Evolutionary conservation across 2,329 filamentous ascomycete genomes (phyloP).

Genomic region (Hypoxylon sp.): DNA sequence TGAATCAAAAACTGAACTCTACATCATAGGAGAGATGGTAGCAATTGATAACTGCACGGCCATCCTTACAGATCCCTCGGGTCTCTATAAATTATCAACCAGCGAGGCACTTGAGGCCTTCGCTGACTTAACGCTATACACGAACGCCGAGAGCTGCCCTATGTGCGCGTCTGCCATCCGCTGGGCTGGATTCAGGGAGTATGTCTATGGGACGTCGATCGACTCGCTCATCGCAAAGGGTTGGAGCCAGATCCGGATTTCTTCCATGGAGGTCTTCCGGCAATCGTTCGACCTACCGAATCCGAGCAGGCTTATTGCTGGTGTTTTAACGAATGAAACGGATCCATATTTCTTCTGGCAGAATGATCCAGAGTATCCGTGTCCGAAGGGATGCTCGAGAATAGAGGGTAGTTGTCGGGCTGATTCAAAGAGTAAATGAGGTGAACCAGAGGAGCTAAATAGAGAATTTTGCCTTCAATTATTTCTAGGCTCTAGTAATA

Average conservation of each 20-base stretch:
- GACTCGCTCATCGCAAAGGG: slow-evolving; percentile 62
- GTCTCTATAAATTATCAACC: slow-evolving; percentile 61
- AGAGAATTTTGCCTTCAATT: neutral
- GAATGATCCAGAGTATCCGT: slow-evolving; percentile 55
- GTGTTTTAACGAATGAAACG: slow-evolving; percentile 67
- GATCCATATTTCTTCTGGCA: slow-evolving; percentile 70
- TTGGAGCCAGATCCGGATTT: slow-evolving; percentile 67
- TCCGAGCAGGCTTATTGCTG: slow-evolving; percentile 59
- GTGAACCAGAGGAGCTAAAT: neutral
- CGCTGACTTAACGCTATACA: slow-evolving; percentile 65
- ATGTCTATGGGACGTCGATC: slow-evolving; percentile 68
- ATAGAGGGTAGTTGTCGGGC: slow-evolving; percentile 31
- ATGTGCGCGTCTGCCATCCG: slow-evolving; percentile 72
- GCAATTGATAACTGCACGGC: slow-evolving; percentile 68
- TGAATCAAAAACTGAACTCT: neutral
- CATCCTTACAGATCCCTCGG: slow-evolving; percentile 63
- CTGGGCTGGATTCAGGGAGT: slow-evolving; percentile 69
- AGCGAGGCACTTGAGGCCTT: slow-evolving; percentile 63
- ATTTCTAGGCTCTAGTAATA: neutral
- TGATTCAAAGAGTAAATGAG: neutral
- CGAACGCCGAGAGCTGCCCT: slow-evolving; percentile 70
- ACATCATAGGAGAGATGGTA: slow-evolving; percentile 64
- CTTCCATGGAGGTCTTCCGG: slow-evolving; percentile 63
- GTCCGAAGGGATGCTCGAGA: slow-evolving; percentile 37
- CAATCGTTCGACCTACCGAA: slow-evolving; percentile 57